Conservation (phyloP, 1,284 basidiomycete genomes). For the Ceratobasidium sp. region DNA sequence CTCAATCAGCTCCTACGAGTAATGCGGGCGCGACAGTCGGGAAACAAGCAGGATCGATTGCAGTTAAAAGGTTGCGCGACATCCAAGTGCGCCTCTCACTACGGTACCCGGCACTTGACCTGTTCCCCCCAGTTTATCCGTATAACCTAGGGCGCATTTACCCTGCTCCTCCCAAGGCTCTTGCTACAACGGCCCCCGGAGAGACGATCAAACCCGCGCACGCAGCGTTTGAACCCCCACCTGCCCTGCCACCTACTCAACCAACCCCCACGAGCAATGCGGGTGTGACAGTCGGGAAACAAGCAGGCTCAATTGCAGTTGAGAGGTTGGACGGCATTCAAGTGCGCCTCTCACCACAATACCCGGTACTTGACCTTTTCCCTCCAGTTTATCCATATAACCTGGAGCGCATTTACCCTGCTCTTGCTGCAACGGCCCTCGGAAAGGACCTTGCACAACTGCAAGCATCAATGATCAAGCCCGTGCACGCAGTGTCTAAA, state of each 20-base stretch:
- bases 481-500: not conserved
- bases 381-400: slow-evolving; percentile 47
- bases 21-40: not conserved
- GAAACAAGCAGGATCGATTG: not conserved
- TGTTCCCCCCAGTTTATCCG: slow-evolving; percentile 50
- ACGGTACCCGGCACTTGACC: slow-evolving; percentile 49
- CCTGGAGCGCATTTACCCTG: slow-evolving; percentile 45
- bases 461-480: not conserved
- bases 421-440: no score
- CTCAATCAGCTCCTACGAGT: not conserved
- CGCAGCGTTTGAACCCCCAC: not conserved
- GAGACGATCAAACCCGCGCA: no score
- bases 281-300: not conserved
- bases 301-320: not conserved
- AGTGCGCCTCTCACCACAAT: slow-evolving; percentile 28
- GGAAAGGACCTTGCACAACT: not conserved
- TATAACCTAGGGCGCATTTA: slow-evolving; percentile 45
- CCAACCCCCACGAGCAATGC: not conserved
- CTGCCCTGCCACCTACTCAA: not conserved
- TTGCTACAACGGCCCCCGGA: no score
- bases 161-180: slow-evolving; percentile 9
- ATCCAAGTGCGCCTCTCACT: slow-evolving; percentile 1
- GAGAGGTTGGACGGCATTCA: not conserved
- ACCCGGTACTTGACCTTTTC: slow-evolving; percentile 50
- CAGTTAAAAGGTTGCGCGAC: not conserved